Evolutionary conservation across 1,284 basidiomycete species (phyloP), one percentile per base, ranked within the genome.

Genomic region (Ustilago lituana): DNA sequence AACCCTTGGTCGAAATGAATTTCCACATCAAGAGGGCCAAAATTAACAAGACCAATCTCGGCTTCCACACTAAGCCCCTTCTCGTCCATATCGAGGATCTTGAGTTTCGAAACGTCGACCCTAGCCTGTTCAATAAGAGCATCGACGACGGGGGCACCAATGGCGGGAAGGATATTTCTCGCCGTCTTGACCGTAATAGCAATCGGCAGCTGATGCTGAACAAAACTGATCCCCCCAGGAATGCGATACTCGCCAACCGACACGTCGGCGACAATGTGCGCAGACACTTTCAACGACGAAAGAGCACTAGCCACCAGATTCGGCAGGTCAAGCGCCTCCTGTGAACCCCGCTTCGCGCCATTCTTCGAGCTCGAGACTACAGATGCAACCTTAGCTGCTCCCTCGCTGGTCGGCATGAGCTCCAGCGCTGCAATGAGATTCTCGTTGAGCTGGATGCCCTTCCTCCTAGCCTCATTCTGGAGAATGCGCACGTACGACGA

Each of bases 111-210:
- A 19, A 78, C 54, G 22, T 64, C 58, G 11, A 78, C 54, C 22
- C 37, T 53, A 19, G 64, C 74, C 31, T 69, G 72, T 9, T 78
- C 72, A 22, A 76, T 58, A 5, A 78, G 57, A 3, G 58, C 61
- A 35, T 58, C 64, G 27, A 78, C 68, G 17, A 78, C 52, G 9
- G 76, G 76, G 11, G 64, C 57, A 3, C 74, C 72, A 4, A 78
- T 50, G 1, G 57, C 48, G 11, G 76, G 74, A 3, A 78, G 44
- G 19, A 78, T 62, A 24, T 29, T 57, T n/a, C 71, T 31, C 2
- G 74, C 63, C 24, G 74, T 76, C 38, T 71, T 64, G 27, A 58
- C 56, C 3, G 71, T 72, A 43, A 78, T 68, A 15, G 74, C 72
- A 36, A 78, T 76, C 45, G 76, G 72, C 27, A 78, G 45, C 47